Evolutionary conservation across 306 rosid species (phyloP), one percentile per base, ranked within the genome.

Genomic region (Notholithocarpus densiflorus): DNA sequence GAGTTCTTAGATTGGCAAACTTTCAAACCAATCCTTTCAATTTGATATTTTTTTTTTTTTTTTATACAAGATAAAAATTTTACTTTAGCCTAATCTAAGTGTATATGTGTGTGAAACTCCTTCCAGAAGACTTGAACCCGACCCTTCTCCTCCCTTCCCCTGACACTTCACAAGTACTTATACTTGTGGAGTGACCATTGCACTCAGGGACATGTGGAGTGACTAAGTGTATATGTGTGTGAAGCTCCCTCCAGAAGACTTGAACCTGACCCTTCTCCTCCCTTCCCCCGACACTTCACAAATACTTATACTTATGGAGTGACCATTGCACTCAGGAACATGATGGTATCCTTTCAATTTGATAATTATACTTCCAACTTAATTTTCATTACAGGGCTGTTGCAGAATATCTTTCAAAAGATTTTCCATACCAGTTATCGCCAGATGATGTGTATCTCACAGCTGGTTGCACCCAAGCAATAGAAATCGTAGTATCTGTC

Each of bases 391-490:
- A 26, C 89, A 89, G 84, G 88, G 91, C 87, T 37, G 74, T 87
- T 71, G 87, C 86, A 40, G 82, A 79, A 29, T 71, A 75, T 60
- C 86, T 89, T 13, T 82, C 84, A 40, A 56, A 78, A 61, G 86
- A 79, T 72, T 75, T 89, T 73, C 84, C 88, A 61, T 80, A 51
- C 73, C 45, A 73, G 70, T 56, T 81, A 83, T 61, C 86, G 45
- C 76, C 87, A 17, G 81, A 82, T 4, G 56, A 87, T 66, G 55
- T 80, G 56, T 92, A 77, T 84, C 70, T 89, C 48, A 89, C 94
- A 1, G 10, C 79, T 69, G 97, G 97, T 32, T 84, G 89, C 80
- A 85, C 92, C 59, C 92, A 92, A 78, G 93, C 93, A 60, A 88
- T 91, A 80, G 85, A 89, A 56, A 82, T 88, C 66, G 70, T 86